Base-by-base conservation (phyloP, 306 rosid genomes). In the Abrus precatorius region DNA sequence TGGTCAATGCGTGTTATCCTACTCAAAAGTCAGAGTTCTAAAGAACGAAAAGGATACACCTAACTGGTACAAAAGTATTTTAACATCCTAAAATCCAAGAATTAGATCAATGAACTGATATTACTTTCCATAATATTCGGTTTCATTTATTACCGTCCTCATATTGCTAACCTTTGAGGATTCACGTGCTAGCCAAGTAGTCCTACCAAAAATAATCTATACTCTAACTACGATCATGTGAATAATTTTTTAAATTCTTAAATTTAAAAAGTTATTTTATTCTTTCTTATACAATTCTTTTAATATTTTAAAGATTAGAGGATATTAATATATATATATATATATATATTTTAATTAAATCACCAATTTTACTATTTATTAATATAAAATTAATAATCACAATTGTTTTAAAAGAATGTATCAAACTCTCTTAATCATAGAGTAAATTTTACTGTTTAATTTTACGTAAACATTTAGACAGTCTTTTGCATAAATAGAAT, bases 151-250 rank as follows among this genome's bases (percentile, higher is more conserved):
- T n/a, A n/a, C 4, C 69, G 34, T 33, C 12, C 45, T 62, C 68
- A 62, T 1, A 27, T 62, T 62, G 68, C 68, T 13, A 34, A 62
- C 68, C 34, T 62, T 62, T 62, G 27, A 33, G 27, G 5, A 62
- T 62, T 62, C 68, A 62, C 68, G 29, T 33, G 68, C 28, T 62
- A 62, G 10, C 45, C 45, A 5, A 62, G 68, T 62, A 28, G 14
- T 53, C 20, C 29, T n/a, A n/a, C 57, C 57, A 2, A 53, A n/a
- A 49, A 49, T 50, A 12, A 50, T 50, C 20, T n/a, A 12, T 52
- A 13, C 20, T 30, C 29, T 60, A 56, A 56, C 13, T 0, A 28
- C 30, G 29, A 29, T 30, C 12, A 12, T n/a, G 28, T 6, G 4
- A 61, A 33, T 13, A n/a, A 1, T 62, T 13, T 62, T 62, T 62